Evolutionary conservation across 768 basidiomycete genomes (phyloP), one percentile per base, ranked within the genome.

Genomic region (Daedaleopsis sinensis): DNA sequence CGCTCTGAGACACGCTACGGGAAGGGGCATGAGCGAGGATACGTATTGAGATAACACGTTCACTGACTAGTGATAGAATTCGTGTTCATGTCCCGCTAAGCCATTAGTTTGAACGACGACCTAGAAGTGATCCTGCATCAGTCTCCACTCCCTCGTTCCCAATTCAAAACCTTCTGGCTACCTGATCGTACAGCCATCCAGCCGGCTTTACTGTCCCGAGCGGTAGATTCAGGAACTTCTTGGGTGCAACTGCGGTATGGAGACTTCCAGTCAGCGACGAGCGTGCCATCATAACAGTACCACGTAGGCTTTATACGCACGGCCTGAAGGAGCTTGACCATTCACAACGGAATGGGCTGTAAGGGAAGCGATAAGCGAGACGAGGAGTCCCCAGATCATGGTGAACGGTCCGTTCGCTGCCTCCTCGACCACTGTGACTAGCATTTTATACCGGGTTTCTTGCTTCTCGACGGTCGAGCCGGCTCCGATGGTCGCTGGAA

Each of bases 11-110:
- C 6, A 75, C 74, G 48, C 73, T 75, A n/a, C 13, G 39, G 37
- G 8, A 39, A 42, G 18, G 36, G 42, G 10, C 24, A 42, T 19
- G n/a, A 42, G 21, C 9, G 27, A 11, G 24, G n/a, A 16, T 16
- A 19, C 18, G 37, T 8, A 39, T 2, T 10, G 27, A 32, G 7
- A 2, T 23, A 9, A 37, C 35, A 15, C 37, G 7, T 16, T 15
- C 5, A 36, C 27, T 18, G 37, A 76, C 75, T 73, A 74, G 58
- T 74, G 68, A 44, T 76, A 76, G 65, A 76, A 76, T 21, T 76
- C 73, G 52, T 73, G 74, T 52, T 74, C 71, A 61, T 76, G 73
- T 1, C 75, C 75, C 15, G 75, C 75, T 2, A 76, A 62, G 12
- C 75, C 75, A 61, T 72, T 72, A 1, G 68, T 72, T 50, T 76